Evolutionary conservation across 2,329 filamentous ascomycete genomes (phyloP).

Genomic region (Epichloe coenophiala): DNA sequence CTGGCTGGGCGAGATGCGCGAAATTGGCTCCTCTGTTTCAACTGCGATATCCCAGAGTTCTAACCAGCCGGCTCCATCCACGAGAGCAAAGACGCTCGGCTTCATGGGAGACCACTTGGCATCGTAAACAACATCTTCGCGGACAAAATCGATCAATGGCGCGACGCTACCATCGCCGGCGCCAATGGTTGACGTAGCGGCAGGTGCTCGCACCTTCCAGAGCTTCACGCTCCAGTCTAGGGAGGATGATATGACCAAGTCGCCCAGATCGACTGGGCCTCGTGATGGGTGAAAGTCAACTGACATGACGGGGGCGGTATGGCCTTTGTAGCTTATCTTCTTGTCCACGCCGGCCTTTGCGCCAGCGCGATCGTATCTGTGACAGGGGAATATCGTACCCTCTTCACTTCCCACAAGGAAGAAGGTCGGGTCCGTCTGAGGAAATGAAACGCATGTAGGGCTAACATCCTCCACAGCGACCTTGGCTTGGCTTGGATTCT

Average conservation of each 20-base stretch:
- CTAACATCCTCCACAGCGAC: constrained; percentile 74
- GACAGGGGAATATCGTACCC: constrained; percentile 89
- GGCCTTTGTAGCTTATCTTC: constrained; percentile 75
- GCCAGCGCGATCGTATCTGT: constrained; percentile 91
- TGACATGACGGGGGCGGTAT: constrained; percentile 89
- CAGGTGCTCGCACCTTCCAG: constrained; percentile 82
- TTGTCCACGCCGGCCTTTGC: constrained; percentile 92
- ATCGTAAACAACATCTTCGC: constrained; percentile 95
- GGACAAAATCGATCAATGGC: constrained; percentile 77
- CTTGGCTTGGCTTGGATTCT: constrained; percentile 72
- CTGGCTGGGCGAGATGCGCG: constrained; percentile 59
- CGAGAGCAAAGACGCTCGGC: constrained; percentile 85
- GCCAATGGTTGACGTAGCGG: constrained; percentile 51
- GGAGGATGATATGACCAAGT: constrained; percentile 81
- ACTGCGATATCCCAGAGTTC: constrained; percentile 93
- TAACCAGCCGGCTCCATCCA: constrained; percentile 82
- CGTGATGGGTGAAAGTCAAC: constrained; percentile 89
- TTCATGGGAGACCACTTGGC: constrained; percentile 90
- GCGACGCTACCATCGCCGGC: constrained; percentile 40
- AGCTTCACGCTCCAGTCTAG: constrained; percentile 96
- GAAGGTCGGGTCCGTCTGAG: constrained; percentile 88
- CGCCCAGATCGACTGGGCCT: constrained; percentile 86
- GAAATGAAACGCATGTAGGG: constrained; percentile 89
- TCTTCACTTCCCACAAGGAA: constrained; percentile 96
- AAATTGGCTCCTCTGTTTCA: constrained; percentile 83